Conservation (phyloP, 2,329 filamentous ascomycete genomes). For the Chalaropsis thielavioides region DNA sequence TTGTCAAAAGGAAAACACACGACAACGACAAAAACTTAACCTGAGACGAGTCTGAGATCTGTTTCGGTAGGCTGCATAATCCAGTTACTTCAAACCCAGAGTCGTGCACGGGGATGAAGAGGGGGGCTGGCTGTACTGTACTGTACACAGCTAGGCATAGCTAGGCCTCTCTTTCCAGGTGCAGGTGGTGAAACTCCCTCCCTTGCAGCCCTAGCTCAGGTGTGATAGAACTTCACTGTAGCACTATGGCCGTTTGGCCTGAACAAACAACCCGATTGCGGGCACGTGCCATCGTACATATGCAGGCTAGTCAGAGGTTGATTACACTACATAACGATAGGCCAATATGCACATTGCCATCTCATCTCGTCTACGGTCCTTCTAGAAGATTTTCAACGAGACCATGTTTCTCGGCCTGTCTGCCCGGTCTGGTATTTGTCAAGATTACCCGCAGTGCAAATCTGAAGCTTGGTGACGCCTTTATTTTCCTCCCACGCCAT, state of each 20-base stretch:
- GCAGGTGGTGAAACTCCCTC: neutral
- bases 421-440: neutral
- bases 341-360: neutral
- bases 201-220: neutral
- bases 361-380: constrained; percentile 6
- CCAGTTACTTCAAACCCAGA: neutral
- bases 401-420: neutral
- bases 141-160: neutral
- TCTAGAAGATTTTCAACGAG: neutral
- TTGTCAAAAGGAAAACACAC: too few relatives aligned
- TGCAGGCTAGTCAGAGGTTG: neutral
- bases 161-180: neutral
- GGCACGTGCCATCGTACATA: neutral
- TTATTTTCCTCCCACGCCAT: neutral
- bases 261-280: neutral
- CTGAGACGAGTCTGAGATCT: constrained; percentile 1
- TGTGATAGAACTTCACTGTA: neutral
- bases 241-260: neutral
- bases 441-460: neutral
- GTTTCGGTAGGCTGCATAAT: neutral
- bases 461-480: neutral
- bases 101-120: neutral
- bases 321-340: neutral
- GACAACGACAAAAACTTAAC: neutral
- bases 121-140: neutral